phyloP scores from a whole-genome alignment of 1,284 basidiomycete genomes.

The Coniferiporia weirii region DNA sequence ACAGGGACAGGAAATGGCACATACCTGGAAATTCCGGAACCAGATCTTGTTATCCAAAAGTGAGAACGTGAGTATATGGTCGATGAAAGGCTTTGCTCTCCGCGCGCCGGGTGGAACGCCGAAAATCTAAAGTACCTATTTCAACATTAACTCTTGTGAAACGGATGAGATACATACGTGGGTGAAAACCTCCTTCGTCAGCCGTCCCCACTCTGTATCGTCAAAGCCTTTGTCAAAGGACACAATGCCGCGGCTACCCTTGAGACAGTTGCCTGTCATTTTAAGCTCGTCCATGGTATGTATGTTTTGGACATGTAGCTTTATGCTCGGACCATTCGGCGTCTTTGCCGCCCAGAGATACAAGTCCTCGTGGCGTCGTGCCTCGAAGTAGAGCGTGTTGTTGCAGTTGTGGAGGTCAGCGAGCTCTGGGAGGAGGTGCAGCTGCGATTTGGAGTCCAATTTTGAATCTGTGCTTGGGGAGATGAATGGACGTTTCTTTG shows the following conservation, averaged over 20 bases:
- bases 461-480: slow-evolving; percentile 75
- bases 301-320: slow-evolving; percentile 97
- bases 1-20: slow-evolving; percentile 18
- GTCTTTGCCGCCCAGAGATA: slow-evolving; percentile 97
- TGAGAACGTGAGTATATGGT: slow-evolving; percentile 96
- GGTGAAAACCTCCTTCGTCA: slow-evolving; percentile 95
- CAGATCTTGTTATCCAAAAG: slow-evolving; percentile 96
- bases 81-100: slow-evolving; percentile 94
- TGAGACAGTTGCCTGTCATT: slow-evolving; percentile 98
- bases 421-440: slow-evolving; percentile 92
- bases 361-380: slow-evolving; percentile 90
- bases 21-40: slow-evolving; percentile 97
- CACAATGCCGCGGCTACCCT: slow-evolving; percentile 88
- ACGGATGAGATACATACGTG: slow-evolving; percentile 63
- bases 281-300: slow-evolving; percentile 99
- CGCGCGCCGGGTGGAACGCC: slow-evolving; percentile 88
- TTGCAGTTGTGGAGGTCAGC: slow-evolving; percentile 98
- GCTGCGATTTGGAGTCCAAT: slow-evolving; percentile 94
- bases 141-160: slow-evolving; percentile 12
- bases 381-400: slow-evolving; percentile 97
- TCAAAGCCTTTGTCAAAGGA: slow-evolving; percentile 94
- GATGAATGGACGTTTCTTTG: not conserved
- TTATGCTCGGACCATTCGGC: slow-evolving; percentile 96
- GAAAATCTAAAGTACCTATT: slow-evolving; percentile 66
- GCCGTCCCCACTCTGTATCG: slow-evolving; percentile 78